phyloP scores from a whole-genome alignment of 208 protist species.

The Angomonas desouzai region DNA sequence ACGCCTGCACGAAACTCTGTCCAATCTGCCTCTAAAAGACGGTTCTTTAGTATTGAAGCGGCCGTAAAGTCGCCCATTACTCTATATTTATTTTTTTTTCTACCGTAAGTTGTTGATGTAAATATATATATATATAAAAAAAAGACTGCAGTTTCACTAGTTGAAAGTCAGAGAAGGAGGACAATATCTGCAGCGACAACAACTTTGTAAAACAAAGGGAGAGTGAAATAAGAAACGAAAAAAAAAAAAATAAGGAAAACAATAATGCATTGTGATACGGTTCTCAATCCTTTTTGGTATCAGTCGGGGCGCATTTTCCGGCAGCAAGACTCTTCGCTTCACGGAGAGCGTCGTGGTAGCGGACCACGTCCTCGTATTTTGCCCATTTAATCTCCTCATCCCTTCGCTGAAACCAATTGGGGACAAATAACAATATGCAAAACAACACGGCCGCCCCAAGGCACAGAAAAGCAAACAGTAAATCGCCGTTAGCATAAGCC shows the following conservation, averaged over 20 bases:
- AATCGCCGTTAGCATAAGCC: conserved; percentile 45
- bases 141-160: no score
- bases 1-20: background rate
- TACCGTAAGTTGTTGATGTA: no score
- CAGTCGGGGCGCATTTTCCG: background rate
- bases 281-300: conserved; percentile 5
- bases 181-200: no score
- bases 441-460: conserved; percentile 30
- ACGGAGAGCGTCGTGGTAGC: conserved; percentile 52
- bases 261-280: background rate
- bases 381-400: conserved; percentile 58
- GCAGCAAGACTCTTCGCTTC: background rate
- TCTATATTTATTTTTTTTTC: no score
- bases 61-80: no score
- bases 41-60: background rate
- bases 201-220: no score
- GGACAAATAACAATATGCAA: conserved; percentile 46
- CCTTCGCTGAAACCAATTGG: conserved; percentile 73
- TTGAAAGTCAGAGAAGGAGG: no score
- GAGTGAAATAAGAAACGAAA: no score
- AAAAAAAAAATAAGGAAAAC: conserved; percentile 12
- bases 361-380: conserved; percentile 39
- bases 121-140: no score
- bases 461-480: conserved; percentile 44
- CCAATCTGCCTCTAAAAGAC: background rate